Base-by-base conservation (phyloP, 2,329 filamentous ascomycete genomes). In the Coniochaeta pulveracea region DNA sequence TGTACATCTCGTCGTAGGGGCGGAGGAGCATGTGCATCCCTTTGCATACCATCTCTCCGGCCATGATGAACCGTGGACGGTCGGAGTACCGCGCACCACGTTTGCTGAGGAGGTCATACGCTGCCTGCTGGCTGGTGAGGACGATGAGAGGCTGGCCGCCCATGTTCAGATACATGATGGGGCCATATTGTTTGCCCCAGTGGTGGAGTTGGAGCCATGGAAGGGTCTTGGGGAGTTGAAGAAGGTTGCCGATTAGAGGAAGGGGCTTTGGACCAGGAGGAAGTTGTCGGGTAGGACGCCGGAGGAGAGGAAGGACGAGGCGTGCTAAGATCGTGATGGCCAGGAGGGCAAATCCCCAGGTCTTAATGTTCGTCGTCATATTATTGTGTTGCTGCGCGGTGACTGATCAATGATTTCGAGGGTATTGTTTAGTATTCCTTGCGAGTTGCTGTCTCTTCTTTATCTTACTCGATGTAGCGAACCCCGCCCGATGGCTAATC, bases 21-120 rank as follows among this genome's bases (percentile, higher is more conserved):
- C 56, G 51, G n/a, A 64, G 48, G 3, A 63, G 46, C 29, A 59
- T 52, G 29, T 61, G 50, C 41, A 60, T 49, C 8, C 47, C 47
- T 30, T 54, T 55, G 10, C 44, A 49, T 4, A 50, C 45, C 18
- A 57, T 40, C 19, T 54, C 59, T 32, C 38, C 47, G 3, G 47
- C 44, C 5, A 55, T 40, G 15, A 57, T 54, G 40, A 61, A 60
- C 18, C 49, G 47, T 7, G 60, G 60, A 8, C 60, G 46, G 37
- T 57, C 53, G 19, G 47, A 51, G 38, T 59, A 63, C 34, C 55
- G 59, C 32, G 52, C 48, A 3, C 58, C 56, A 11, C 56, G 51
- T 30, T 54, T 55, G 37, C 57, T 54, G 7, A 63, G 48, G 18
- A 64, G 47, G 17, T 63, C 59, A 26, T 47, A 48, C 8, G 58